These are phyloP conservation scores for Colletotrichum noveboracense DNA, from an alignment of 2,329 filamentous ascomycete species.

Conservation along the genomic window DNA sequence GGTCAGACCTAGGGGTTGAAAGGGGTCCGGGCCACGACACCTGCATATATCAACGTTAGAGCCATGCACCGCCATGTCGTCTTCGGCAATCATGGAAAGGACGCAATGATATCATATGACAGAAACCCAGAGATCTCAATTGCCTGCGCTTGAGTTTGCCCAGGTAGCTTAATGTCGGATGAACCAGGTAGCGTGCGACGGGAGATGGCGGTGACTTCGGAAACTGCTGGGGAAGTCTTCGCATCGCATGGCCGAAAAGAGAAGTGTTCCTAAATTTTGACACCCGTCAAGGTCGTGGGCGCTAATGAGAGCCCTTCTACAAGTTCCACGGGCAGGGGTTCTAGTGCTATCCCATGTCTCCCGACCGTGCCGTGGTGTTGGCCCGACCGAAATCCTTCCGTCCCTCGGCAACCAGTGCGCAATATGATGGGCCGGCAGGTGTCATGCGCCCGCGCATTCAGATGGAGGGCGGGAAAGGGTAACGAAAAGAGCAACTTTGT, in stretches of 20 bases:
- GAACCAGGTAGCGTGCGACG: background rate
- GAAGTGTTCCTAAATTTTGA: background rate
- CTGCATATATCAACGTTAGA: background rate
- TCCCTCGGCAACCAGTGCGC: background rate
- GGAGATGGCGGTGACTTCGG: background rate
- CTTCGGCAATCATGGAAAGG: background rate
- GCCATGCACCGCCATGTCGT: background rate
- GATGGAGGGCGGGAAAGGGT: background rate
- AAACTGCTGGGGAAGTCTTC: background rate
- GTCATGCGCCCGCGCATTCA: background rate
- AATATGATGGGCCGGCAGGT: slow-evolving; percentile 6
- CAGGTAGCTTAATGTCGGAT: background rate
- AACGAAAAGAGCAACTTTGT: background rate
- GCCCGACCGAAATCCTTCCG: background rate
- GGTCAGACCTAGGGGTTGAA: background rate
- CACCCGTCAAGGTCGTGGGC: background rate
- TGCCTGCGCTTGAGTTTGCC: background rate
- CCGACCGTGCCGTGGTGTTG: background rate
- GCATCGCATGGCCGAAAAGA: background rate
- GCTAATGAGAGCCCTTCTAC: background rate
- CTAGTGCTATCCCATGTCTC: background rate
- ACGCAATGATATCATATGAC: slow-evolving; percentile 10
- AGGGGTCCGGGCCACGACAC: background rate
- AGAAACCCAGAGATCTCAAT: background rate
- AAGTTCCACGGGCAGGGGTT: background rate